Base-by-base conservation (phyloP, 2,329 filamentous ascomycete species). In the Aspergillus thermomutatus region DNA sequence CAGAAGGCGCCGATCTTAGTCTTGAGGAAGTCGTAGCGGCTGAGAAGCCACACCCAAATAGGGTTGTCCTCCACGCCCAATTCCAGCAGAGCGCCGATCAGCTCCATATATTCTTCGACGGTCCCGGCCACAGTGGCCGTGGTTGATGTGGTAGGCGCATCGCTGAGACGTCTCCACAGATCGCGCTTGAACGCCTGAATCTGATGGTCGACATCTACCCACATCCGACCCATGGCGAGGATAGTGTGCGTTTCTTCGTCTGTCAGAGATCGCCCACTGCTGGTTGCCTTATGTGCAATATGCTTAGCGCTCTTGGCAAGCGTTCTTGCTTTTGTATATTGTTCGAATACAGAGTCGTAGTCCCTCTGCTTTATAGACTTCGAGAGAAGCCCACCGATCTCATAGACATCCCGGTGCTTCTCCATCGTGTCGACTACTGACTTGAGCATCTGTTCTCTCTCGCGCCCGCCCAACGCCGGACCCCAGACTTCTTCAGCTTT, bases 401-500 rank as follows among this genome's bases (percentile, higher is more conserved):
- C 91, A 62, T 97, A 89, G 50, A 94, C 86, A 34, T 89, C 88
- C 58, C 87, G 88, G 71, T 94, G 90, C 60, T 86, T 86, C 60
- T 94, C 89, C 49, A 99, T 81, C 14, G 88, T 87, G 8, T 83
- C 82, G 23, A 92, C 82, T 8, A 97, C 85, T 0, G 85, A 82
- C 72, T 92, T 95, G 54, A 99, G 80, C 60, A 88, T 88, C 69
- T 92, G 90, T 68, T 97, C 94, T 69, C 93, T 92, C 66, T 97
- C 92, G 27, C 91, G 86, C 3, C 94, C 94, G 41, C 92, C 91
- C 40, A 99, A 76, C 1, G 94, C 93, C 2, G 94, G 94, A 0
- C 94, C 94, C 92, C 95, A 99, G 8, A 99, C 90, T 68, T 99
- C 94, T 73, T 97, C 92, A 0, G 93, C 94, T 74, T 97, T 97